Evolutionary conservation across 176 grass and related monocot species (phyloP).

Genomic region (Carex pumila): DNA sequence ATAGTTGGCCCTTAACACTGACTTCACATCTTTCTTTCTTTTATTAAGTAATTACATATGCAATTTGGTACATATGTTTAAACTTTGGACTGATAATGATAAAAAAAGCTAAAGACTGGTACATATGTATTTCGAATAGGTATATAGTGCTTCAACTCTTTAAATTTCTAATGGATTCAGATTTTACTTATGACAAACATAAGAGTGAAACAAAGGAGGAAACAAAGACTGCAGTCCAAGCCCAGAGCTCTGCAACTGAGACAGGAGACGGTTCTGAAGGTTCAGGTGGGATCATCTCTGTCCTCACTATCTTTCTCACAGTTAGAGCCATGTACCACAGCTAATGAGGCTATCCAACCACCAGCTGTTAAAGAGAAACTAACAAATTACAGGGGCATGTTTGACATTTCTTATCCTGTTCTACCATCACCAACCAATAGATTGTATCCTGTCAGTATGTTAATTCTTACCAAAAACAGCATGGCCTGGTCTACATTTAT

Average conservation of each 20-base stretch:
- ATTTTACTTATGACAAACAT: too few relatives aligned
- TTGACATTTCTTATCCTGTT: not conserved
- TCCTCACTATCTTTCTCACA: slow-evolving; percentile 70
- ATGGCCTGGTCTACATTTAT: not conserved
- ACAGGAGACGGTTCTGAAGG: slow-evolving; percentile 63
- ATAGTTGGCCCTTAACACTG: too few relatives aligned
- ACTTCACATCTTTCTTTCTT: too few relatives aligned
- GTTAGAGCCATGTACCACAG: slow-evolving; percentile 57
- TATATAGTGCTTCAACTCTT: too few relatives aligned
- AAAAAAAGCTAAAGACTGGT: too few relatives aligned
- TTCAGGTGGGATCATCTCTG: slow-evolving; percentile 69
- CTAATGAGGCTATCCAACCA: slow-evolving; percentile 75
- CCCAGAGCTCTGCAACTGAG: slow-evolving; percentile 35
- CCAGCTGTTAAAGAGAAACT: slow-evolving; percentile 26
- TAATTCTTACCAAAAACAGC: not conserved
- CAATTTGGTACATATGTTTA: too few relatives aligned
- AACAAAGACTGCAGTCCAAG: slow-evolving; percentile 45
- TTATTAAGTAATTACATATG: too few relatives aligned
- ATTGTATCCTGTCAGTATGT: not conserved
- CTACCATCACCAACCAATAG: not conserved
- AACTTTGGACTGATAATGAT: too few relatives aligned
- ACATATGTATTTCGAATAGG: too few relatives aligned
- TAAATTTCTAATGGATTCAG: too few relatives aligned
- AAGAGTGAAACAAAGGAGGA: slow-evolving; percentile 5
- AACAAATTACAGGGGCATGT: not conserved